Evolutionary conservation across 352 stramenopile genomes (phyloP).

Genomic region (Phytophthora niederhauseri): DNA sequence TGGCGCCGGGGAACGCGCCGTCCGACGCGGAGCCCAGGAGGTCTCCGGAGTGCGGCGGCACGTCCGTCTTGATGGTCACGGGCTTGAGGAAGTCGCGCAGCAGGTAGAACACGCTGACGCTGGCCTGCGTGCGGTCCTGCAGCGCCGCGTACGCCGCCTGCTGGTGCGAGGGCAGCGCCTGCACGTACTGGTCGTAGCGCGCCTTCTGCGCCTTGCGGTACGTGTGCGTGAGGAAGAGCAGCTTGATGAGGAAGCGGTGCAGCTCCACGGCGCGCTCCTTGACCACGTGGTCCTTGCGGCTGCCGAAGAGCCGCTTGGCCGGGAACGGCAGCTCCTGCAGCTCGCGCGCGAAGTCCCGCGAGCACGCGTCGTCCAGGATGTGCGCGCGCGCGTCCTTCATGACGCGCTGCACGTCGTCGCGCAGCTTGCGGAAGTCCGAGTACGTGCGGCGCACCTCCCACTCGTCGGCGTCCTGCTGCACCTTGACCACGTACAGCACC

Average conservation of each 20-base stretch:
- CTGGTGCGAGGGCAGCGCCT: slow-evolving; percentile 25
- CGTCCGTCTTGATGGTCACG: slow-evolving; percentile 35
- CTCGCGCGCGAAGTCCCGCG: slow-evolving; percentile 42
- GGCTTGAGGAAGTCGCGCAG: slow-evolving; percentile 81
- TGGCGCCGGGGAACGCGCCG: not conserved
- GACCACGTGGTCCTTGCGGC: slow-evolving; percentile 71
- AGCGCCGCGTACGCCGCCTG: slow-evolving; percentile 35
- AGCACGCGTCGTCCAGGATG: slow-evolving; percentile 54
- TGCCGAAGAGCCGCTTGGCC: slow-evolving; percentile 68
- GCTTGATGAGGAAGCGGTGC: slow-evolving; percentile 76
- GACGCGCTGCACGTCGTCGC: slow-evolving; percentile 66
- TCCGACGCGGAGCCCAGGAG: slow-evolving; percentile 11
- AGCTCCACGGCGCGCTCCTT: slow-evolving; percentile 77
- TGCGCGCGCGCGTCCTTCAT: slow-evolving; percentile 64
- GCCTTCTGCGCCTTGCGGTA: slow-evolving; percentile 78
- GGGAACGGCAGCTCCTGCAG: slow-evolving; percentile 58
- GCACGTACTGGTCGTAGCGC: slow-evolving; percentile 58
- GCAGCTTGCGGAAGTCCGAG: slow-evolving; percentile 74
- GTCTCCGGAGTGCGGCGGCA: slow-evolving; percentile 26
- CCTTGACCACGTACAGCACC: slow-evolving; percentile 77
- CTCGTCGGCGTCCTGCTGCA: slow-evolving; percentile 75
- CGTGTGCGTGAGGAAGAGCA: slow-evolving; percentile 74
- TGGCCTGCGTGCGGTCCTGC: slow-evolving; percentile 57
- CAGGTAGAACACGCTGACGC: slow-evolving; percentile 64
- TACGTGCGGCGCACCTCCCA: slow-evolving; percentile 77